Evolutionary conservation across 2,329 filamentous ascomycete species (phyloP).

Genomic region (Emmonsiellopsis sp.): DNA sequence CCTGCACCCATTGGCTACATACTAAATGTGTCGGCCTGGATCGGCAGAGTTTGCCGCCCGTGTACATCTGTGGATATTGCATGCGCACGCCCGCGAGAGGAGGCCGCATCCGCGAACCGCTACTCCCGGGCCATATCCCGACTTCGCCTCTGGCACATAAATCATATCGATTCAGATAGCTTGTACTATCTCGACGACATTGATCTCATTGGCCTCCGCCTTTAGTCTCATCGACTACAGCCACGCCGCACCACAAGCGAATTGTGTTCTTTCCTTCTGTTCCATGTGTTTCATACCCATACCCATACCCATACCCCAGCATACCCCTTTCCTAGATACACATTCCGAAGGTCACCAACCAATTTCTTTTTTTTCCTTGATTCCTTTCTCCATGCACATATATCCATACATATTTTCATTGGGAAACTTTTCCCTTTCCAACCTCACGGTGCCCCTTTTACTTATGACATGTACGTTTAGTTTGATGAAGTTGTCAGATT

Average conservation of each 20-base stretch:
- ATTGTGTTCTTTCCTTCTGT: neutral
- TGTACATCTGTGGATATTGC: slow-evolving; percentile 46
- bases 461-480: neutral
- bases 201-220: neutral
- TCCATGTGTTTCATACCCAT: neutral
- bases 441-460: neutral
- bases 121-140: slow-evolving; percentile 9
- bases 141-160: slow-evolving; percentile 20
- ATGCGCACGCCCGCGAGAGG: slow-evolving; percentile 26
- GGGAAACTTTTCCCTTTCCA: neutral
- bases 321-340: neutral
- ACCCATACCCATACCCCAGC: neutral
- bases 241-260: too few species aligned
- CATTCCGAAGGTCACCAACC: neutral
- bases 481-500: neutral
- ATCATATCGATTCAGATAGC: slow-evolving; percentile 9
- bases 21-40: slow-evolving; percentile 49
- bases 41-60: slow-evolving; percentile 35
- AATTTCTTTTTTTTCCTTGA: neutral
- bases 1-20: slow-evolving; percentile 56
- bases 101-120: slow-evolving; percentile 17
- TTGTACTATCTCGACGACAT: neutral
- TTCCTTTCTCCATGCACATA: neutral
- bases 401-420: neutral
- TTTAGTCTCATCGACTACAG: neutral